phyloP scores from a whole-genome alignment of 768 basidiomycete species.

The Fistulinella prunicolor region DNA sequence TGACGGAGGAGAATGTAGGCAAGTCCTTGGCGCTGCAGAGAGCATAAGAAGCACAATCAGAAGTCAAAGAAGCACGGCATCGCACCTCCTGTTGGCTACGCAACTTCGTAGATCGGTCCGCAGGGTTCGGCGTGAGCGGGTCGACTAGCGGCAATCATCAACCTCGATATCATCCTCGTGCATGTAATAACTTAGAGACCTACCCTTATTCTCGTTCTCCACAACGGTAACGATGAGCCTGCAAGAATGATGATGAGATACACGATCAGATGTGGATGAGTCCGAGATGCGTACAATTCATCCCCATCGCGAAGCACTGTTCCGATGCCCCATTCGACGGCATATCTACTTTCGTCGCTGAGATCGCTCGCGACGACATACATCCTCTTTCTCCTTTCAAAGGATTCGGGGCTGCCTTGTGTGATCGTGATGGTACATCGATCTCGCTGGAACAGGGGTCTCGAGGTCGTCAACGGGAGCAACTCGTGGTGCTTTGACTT shows the following conservation, averaged over 20 bases:
- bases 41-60: slow-evolving; percentile 10
- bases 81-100: slow-evolving; percentile 87
- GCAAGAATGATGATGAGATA: not conserved
- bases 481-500: slow-evolving; percentile 61
- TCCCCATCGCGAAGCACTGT: slow-evolving; percentile 95
- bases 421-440: slow-evolving; percentile 86
- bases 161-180: not conserved
- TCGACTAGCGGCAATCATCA: slow-evolving; percentile 47
- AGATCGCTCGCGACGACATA: slow-evolving; percentile 95
- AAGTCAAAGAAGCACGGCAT: slow-evolving; percentile 12
- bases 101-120: slow-evolving; percentile 76
- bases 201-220: slow-evolving; percentile 90
- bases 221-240: slow-evolving; percentile 85
- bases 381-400: slow-evolving; percentile 53
- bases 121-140: slow-evolving; percentile 62
- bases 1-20: slow-evolving; percentile 89
- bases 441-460: slow-evolving; percentile 87
- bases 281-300: slow-evolving; percentile 53
- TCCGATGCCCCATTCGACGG: slow-evolving; percentile 97
- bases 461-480: slow-evolving; percentile 61
- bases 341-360: slow-evolving; percentile 91
- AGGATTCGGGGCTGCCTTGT: slow-evolving; percentile 75
- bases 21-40: slow-evolving; percentile 73
- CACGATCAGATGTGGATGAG: not conserved
- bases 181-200: slow-evolving; percentile 19